Base-by-base conservation (phyloP, 352 stramenopile genomes). In the Phytophthora constricta region DNA sequence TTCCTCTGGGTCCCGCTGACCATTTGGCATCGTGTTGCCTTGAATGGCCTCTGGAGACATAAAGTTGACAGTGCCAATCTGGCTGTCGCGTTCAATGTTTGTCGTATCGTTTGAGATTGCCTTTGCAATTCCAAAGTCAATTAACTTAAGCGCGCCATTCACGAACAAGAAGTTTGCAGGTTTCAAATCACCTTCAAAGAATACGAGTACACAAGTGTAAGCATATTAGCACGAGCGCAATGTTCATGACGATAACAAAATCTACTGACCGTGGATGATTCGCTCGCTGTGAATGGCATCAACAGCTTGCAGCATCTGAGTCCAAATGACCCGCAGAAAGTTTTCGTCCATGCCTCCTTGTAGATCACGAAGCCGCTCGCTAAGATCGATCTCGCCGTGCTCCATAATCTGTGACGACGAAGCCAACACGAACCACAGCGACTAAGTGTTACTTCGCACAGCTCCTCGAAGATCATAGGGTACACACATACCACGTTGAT, bases 51-150 rank as follows among this genome's bases (percentile, higher is more conserved):
- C 97, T 4, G 97, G 97, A 1, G 91, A 98, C 95, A 99, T 99
- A 69, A 97, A 99, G 75, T 98, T 98, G 14, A 99, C 82, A 1
- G 97, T 99, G 25, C 97, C 97, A 66, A 98, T 95, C 57, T 98
- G 93, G 59, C 82, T 98, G 63, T 99, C 96, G 42, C 95, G 82
- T 64, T 98, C 94, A 58, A 99, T 98, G 74, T 98, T 99, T 1
- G 95, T 98, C 49, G 96, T 99, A 64, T 99, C 96, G 61, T 98
- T 97, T 27, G 84, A 97, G 66, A 99, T 99, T n/a, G 95, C 92
- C 60, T 98, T 98, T 7, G 97, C 97, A 58, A 99, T 99, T 31
- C 97, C 97, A 70, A 99, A 99, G 73, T 99, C 97, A 58, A 99
- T 99, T 0, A 99, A 80, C 69, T 99, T 99, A 19, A 99, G 82